These are phyloP conservation scores for Hibiscus mutabilis DNA, from an alignment of 345 rosid species.

Conservation along the genomic window DNA sequence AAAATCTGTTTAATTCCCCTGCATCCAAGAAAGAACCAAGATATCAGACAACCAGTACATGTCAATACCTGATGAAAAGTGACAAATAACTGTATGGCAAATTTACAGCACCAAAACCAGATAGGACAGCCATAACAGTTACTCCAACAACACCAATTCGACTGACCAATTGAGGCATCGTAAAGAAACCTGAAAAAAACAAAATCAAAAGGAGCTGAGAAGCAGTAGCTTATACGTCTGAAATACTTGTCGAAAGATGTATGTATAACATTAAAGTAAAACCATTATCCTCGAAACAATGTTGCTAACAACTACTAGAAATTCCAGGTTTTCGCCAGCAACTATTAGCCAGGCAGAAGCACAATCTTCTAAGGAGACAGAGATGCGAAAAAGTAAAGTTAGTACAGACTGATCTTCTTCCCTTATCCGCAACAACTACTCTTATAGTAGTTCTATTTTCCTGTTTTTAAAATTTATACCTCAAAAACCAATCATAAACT, in stretches of 20 bases:
- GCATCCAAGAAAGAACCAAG: not conserved
- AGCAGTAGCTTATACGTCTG: not conserved
- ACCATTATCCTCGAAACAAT: not conserved
- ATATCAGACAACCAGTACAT: not conserved
- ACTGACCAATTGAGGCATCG: slow-evolving; percentile 92
- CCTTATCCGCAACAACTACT: not conserved
- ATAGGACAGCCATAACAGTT: slow-evolving; percentile 91
- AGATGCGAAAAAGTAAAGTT: not conserved
- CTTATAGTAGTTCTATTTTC: not conserved
- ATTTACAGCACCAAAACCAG: slow-evolving; percentile 98
- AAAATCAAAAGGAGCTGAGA: slow-evolving; percentile 10
- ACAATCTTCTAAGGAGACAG: not conserved
- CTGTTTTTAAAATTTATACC: not conserved
- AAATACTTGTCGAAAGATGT: not conserved
- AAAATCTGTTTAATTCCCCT: not conserved
- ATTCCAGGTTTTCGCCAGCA: not conserved
- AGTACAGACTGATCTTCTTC: not conserved
- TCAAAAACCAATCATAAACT: not conserved
- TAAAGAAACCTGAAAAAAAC: slow-evolving; percentile 68
- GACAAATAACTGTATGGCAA: slow-evolving; percentile 96
- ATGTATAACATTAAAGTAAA: not conserved
- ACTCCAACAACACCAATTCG: slow-evolving; percentile 98
- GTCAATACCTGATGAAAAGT: slow-evolving; percentile 76
- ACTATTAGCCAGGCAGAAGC: not conserved
- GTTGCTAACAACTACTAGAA: not conserved